Conservation (phyloP, 345 rosid species). For the Durio zibethinus region DNA sequence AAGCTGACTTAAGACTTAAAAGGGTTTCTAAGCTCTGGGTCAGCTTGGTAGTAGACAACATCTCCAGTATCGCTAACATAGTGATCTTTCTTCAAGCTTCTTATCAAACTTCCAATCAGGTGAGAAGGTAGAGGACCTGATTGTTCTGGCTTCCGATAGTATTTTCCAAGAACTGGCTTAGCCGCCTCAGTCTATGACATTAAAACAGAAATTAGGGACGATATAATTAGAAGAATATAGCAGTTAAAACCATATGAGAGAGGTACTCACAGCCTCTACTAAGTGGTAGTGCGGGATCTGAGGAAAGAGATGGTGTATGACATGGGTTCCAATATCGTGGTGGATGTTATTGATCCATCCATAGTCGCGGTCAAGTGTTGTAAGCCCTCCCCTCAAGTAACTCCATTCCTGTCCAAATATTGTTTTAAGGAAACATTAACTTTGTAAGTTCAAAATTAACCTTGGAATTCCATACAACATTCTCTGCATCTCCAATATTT, state of each 20-base stretch:
- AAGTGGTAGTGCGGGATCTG: constrained; percentile 94
- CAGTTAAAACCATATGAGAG: constrained; percentile 21
- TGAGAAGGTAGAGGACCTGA: constrained; percentile 73
- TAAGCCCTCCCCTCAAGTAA: constrained; percentile 90
- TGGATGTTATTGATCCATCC: constrained; percentile 87
- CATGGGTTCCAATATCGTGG: constrained; percentile 96
- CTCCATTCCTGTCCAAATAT: constrained; percentile 73
- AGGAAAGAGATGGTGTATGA: constrained; percentile 91
- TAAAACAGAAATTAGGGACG: neutral
- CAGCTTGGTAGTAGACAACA: constrained; percentile 62
- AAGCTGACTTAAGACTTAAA: neutral
- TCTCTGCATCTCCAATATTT: neutral
- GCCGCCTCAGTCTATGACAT: constrained; percentile 69
- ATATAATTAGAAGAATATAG: neutral
- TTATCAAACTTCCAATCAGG: constrained; percentile 42
- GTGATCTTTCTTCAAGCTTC: constrained; percentile 67
- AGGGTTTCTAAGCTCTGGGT: constrained; percentile 30
- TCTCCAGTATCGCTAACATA: constrained; percentile 71
- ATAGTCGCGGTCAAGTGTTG: constrained; percentile 83
- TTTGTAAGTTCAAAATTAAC: neutral
- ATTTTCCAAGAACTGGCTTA: constrained; percentile 73
- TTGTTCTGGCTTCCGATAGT: constrained; percentile 68
- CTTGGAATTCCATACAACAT: neutral
- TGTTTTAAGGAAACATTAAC: neutral
- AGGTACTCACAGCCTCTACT: constrained; percentile 67